These are phyloP conservation scores for Angomonas deanei DNA, from an alignment of 208 protist genomes.

Conservation along the genomic window DNA sequence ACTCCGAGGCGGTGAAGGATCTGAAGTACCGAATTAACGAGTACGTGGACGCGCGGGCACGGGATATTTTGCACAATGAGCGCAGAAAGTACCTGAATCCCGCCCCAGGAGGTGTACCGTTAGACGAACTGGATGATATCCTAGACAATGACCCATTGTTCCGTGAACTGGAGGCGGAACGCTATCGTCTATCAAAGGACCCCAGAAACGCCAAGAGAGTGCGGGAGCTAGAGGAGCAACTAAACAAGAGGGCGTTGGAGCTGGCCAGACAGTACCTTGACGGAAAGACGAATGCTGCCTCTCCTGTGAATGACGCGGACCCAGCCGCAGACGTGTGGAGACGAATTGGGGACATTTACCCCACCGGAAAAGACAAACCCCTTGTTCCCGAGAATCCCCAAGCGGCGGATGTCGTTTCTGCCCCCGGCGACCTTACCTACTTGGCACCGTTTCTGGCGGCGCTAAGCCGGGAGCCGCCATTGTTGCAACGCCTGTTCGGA, in stretches of 20 bases:
- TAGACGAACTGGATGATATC: conserved; percentile 16
- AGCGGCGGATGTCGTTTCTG: conserved; percentile 36
- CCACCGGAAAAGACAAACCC: conserved; percentile 26
- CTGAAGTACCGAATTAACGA: conserved; percentile 25
- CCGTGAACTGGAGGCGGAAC: conserved; percentile 27
- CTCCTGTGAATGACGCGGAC: conserved; percentile 12
- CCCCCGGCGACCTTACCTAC: conserved; percentile 42
- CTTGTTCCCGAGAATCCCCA: conserved; percentile 23
- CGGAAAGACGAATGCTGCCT: conserved; percentile 2
- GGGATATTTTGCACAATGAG: conserved; percentile 21
- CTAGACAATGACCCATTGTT: conserved; percentile 26
- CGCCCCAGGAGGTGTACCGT: conserved; percentile 15
- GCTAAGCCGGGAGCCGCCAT: conserved; percentile 40
- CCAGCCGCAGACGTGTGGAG: conserved; percentile 57
- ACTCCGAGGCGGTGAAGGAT: conserved; percentile 13
- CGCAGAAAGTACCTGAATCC: conserved; percentile 18
- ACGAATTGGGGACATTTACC: conserved; percentile 70
- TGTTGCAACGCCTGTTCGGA: conserved; percentile 62
- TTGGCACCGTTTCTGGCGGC: conserved; percentile 73
- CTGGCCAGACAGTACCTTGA: conserved; percentile 19
- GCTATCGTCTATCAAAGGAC: conserved; percentile 15
- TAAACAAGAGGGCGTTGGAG: conserved; percentile 26
- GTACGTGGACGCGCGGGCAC: conserved; percentile 16
- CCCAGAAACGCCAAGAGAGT: conserved; percentile 13
- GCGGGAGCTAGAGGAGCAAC: conserved; percentile 26